Evolutionary conservation across 2,329 filamentous ascomycete species (phyloP), one percentile per base, ranked within the genome.

Genomic region (Gaeumannomyces sp.): DNA sequence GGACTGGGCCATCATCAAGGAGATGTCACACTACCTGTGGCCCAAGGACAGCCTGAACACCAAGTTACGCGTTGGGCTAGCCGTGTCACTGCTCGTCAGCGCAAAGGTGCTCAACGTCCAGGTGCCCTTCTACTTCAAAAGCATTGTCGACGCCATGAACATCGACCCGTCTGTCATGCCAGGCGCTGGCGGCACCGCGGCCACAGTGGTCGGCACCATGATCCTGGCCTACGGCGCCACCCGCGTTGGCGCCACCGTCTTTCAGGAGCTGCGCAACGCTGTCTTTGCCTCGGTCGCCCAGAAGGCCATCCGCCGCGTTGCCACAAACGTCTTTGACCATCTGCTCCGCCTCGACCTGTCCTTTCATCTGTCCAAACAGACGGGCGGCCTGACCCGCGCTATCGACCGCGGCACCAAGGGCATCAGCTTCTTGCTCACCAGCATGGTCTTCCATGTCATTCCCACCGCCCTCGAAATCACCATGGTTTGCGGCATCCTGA

Each of bases 71-170:
- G 95, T 99, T 45, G 86, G 90, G 14, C 79, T 96, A 61, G 93
- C 94, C n/a, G 84, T 99, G 4, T 86, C 84, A 10, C 79, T 99
- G 68, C 83, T 99, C 53, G 79, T 99, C 28, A 92, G 93, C 66
- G 92, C 93, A 74, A 99, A 99, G 83, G 87, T 96, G 61, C 82
- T 99, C 72, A 99, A 98, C 76, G 95, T 99, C 22, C 93, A 99
- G 79, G 92, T 99, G 60, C 95, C 95, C 0, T 99, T 99, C 75
- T 99, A 97, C 81, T 99, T 99, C 82, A 98, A 98, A 82, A 93
- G 81, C 76, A 98, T 99, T 69, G 92, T 99, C 58, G 96, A 99
- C 76, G 88, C 92, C 27, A 97, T 99, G 92, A 99, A 99, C 75
- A 85, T 99, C 70, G 95, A 99, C 76, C 89, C 97, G 74, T 85